Evolutionary conservation across 2,329 filamentous ascomycete species (phyloP), one percentile per base, ranked within the genome.

Genomic region (Aspergillus udagawae): DNA sequence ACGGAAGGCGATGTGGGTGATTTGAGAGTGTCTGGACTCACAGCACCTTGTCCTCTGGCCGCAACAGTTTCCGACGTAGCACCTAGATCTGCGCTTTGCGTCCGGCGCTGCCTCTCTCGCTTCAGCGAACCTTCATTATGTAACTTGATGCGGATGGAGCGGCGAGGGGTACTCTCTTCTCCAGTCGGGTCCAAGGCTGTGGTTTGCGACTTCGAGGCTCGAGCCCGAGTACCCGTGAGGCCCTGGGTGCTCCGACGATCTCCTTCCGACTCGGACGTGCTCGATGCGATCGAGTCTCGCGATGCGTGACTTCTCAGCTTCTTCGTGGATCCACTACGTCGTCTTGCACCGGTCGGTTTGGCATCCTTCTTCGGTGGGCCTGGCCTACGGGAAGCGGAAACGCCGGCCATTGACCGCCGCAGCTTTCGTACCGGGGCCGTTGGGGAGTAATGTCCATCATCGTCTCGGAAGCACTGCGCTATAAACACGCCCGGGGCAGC

Each of bases 71-170:
- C 66, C 60, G 67, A 62, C 17, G 63, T 56, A 42, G 63, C 65
- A 21, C 63, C 65, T 5, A 69, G 51, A 55, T 74, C 72, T 14
- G 67, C 60, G 51, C 67, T 69, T 54, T 70, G 70, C n/a, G 67
- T 61, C 52, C 69, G 67, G 51, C 70, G 68, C 45, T 73, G 70
- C 56, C 70, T 83, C 72, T 91, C 92, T 57, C 89, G 85, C 71
- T 90, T 86, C 61, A 87, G 82, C 56, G 89, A 77, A 44, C 85
- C 90, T 65, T 96, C 90, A 61, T 87, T 90, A 72, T 93, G 87
- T 14, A 96, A 81, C 75, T 94, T 96, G 67, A 97, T 96, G 42
- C 92, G 86, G 62, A 96, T 96, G 1, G 92, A 96, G 56, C 91
- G 84, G 67, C 90, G 85, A 6, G 88, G 87, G 17, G 83, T 81